phyloP scores from a whole-genome alignment of 441 rosid genomes.

The Erodium moschatum region DNA sequence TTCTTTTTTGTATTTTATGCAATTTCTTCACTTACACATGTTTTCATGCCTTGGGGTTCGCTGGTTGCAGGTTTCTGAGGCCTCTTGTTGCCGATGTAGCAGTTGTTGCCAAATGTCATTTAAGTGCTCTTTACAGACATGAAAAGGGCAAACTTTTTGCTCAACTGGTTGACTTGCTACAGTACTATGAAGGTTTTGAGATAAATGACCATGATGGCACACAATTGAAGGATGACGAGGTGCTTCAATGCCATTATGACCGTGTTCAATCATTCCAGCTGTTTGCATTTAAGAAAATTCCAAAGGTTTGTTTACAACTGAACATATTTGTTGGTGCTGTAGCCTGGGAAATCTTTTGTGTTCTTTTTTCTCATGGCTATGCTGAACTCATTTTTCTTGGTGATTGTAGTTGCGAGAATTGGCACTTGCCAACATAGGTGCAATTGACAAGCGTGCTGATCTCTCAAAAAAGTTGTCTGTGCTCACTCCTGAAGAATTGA shows the following conservation, averaged over 20 bases:
- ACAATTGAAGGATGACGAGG: slow-evolving; percentile 88
- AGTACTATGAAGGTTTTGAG: slow-evolving; percentile 88
- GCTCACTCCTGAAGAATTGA: slow-evolving; percentile 68
- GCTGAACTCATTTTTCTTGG: slow-evolving; percentile 14
- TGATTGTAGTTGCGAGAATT: slow-evolving; percentile 69
- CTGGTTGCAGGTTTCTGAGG: slow-evolving; percentile 63
- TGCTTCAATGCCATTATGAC: slow-evolving; percentile 81
- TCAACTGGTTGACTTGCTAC: slow-evolving; percentile 78
- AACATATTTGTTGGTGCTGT: not conserved
- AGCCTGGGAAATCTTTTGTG: slow-evolving; percentile 15
- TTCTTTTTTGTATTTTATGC: slow-evolving; percentile 8
- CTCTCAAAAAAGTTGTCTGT: slow-evolving; percentile 78
- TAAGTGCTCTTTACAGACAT: slow-evolving; percentile 76
- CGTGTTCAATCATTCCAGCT: slow-evolving; percentile 83
- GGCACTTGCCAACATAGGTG: slow-evolving; percentile 75
- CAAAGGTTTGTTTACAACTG: slow-evolving; percentile 51
- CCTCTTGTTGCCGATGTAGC: slow-evolving; percentile 97
- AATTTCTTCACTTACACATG: not conserved
- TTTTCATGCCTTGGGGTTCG: slow-evolving; percentile 14
- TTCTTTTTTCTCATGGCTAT: slow-evolving; percentile 6
- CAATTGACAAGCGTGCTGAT: slow-evolving; percentile 81
- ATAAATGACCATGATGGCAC: slow-evolving; percentile 94
- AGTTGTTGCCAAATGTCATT: slow-evolving; percentile 86
- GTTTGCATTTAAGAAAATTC: slow-evolving; percentile 79
- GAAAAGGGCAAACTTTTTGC: slow-evolving; percentile 87